Evolutionary conservation across 148 eudicot species (phyloP).

Genomic region (Oxyria digyna): DNA sequence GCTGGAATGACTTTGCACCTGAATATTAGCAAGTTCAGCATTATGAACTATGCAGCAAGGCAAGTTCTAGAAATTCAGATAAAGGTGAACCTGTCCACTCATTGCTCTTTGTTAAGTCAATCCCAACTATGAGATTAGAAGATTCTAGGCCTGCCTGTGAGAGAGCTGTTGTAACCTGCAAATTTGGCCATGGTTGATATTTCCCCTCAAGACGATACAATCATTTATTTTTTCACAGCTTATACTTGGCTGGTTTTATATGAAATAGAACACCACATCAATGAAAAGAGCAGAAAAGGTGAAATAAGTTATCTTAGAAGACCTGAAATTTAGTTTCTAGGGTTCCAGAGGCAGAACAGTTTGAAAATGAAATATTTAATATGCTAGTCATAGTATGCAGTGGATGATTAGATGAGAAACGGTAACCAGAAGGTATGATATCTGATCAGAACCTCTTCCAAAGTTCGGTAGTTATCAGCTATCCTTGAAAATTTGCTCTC

Average conservation of each 20-base stretch:
- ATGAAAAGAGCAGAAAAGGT: neutral
- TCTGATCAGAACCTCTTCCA: conserved; percentile 13
- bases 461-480: conserved; percentile 18
- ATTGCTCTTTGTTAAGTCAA: conserved; percentile 96
- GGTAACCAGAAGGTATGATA: neutral
- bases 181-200: neutral
- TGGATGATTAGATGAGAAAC: neutral
- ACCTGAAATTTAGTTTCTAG: neutral
- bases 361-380: neutral
- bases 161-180: conserved; percentile 87
- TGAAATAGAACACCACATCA: neutral
- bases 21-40: neutral
- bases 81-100: conserved; percentile 78
- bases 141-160: conserved; percentile 89
- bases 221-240: neutral
- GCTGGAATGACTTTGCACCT: conserved; percentile 69
- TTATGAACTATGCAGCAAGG: neutral
- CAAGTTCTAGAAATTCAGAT: neutral
- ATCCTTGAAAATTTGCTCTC: conserved; percentile 22
- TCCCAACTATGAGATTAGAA: conserved; percentile 86
- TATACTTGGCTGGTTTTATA: neutral
- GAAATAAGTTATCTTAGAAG: neutral
- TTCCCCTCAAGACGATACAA: neutral
- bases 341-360: neutral
- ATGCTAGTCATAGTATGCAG: neutral